Base-by-base conservation (phyloP, 805 yeast genomes). In the Yamadazyma laniorum region DNA sequence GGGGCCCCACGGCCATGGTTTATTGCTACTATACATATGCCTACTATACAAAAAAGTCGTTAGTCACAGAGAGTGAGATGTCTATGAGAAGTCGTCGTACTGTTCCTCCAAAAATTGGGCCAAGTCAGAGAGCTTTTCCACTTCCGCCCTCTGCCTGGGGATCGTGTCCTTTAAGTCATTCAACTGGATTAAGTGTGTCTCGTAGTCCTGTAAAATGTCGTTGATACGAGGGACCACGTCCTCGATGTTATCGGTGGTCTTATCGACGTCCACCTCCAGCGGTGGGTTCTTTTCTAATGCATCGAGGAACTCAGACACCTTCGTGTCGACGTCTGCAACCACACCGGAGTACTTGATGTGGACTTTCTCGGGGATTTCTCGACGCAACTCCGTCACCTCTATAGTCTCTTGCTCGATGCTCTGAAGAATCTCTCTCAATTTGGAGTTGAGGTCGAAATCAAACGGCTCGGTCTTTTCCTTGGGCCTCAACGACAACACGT, bases 391-490 rank as follows among this genome's bases (percentile, higher is more conserved):
- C 0, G 86, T 74, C 13, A 82, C 73, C 39, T 67, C 71, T 1
- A 78, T 71, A 0, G 87, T 77, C 43, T 75, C 76, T 33, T 70
- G 72, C 46, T 86, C 95, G 41, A 85, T 80, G 26, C 72, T 67
- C 34, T 70, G 70, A 44, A 84, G 75, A 34, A 76, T 49, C 34
- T 70, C 65, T 32, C 91, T 65, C 19, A 85, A 71, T 39, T 67
- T 56, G 40, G 75, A 80, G 55, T 83, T 82, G 42, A 84, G 58
- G 14, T 72, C 79, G 27, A 73, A 59, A 52, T 86, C 91, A 56
- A 82, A 84, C 1, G 90, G 88, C 53, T 82, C 93, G 6, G 79
- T 70, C 40, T 72, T 72, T 40, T 63, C 69, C 27, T 37, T 47
- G 4, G 66, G 58, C 25, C 51, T 48, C 26, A 62, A 43, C 16